phyloP scores from a whole-genome alignment of 1,284 basidiomycete species.

The Ganoderma lingzhi region DNA sequence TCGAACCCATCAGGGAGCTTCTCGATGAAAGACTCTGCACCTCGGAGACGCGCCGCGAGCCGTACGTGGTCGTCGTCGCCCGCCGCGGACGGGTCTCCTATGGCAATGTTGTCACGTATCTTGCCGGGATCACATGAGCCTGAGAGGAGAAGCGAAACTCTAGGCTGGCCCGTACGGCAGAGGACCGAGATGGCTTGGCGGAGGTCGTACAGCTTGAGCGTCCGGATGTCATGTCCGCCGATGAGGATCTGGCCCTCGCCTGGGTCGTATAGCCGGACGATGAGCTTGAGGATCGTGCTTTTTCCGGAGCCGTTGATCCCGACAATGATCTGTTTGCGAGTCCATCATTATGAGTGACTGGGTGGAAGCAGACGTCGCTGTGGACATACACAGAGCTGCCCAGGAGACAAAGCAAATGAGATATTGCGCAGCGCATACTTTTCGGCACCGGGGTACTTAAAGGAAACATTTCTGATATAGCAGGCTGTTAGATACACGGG shows the following conservation, averaged over 20 bases:
- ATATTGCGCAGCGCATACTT: slow-evolving; percentile 64
- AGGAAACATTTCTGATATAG: slow-evolving; percentile 72
- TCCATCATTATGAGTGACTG: not conserved
- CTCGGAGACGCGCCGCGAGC: slow-evolving; percentile 72
- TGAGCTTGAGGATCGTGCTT: slow-evolving; percentile 77
- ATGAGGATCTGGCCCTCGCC: slow-evolving; percentile 73
- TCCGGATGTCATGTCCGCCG: slow-evolving; percentile 67
- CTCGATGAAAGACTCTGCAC: slow-evolving; percentile 69
- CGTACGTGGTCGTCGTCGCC: slow-evolving; percentile 62
- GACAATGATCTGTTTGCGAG: slow-evolving; percentile 69
- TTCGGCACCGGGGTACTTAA: slow-evolving; percentile 70
- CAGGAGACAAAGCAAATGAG: slow-evolving; percentile 73
- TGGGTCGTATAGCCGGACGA: slow-evolving; percentile 68
- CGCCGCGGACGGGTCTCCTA: slow-evolving; percentile 65
- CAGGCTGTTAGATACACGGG: not conserved
- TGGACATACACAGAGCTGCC: slow-evolving; percentile 74
- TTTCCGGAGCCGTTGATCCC: slow-evolving; percentile 82
- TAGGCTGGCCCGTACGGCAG: no score
- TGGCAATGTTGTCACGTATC: slow-evolving; percentile 79
- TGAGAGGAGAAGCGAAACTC: no score
- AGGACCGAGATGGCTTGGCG: slow-evolving; percentile 70
- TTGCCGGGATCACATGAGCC: slow-evolving; percentile 41
- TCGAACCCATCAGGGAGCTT: slow-evolving; percentile 71
- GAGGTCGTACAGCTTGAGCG: slow-evolving; percentile 65
- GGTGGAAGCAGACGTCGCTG: not conserved